Evolutionary conservation across 2,329 filamentous ascomycete species (phyloP), one percentile per base, ranked within the genome.

Genomic region (Cryphonectria nitschkei): DNA sequence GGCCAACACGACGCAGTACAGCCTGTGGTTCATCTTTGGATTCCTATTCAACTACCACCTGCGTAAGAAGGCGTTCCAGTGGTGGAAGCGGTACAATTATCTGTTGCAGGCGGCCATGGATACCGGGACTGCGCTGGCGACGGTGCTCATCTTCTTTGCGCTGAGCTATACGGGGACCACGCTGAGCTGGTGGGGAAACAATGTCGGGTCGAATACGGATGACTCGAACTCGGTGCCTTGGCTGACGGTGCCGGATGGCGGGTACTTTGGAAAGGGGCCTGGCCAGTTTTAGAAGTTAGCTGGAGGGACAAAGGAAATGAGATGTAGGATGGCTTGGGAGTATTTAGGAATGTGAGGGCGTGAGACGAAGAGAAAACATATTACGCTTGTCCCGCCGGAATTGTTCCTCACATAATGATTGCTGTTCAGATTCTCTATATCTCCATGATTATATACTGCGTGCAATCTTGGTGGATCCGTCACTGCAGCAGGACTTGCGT

Each of bases 171-270:
- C 78, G 34, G 73, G 74, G 32, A 73, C 78, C 34, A 75, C 65
- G 16, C 74, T 80, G 65, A 77, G 74, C 16, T 80, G 79, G 79
- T 80, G 79, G 79, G 79, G 79, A 1, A 80, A 80, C 37, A 78
- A 71, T 0, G 79, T 80, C 0, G 78, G 79, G 13, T 75, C 76
- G 0, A 73, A 80, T 69, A 81, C 79, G 0, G 76, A 78, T 54
- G 79, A 81, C 75, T 50, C 77, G 2, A 78, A 81, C 7, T 79
- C 77, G 0, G 76, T 78, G 29, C 80, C 79, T 6, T 80, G 76
- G 73, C 68, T 79, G 71, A 78, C 70, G 14, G 78, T 80, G 1
- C 68, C 78, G 0, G 66, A 72, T 1, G 77, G 77, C 2, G 73
- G 74, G 2, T 74, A 78, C 64, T 80, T 80, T 67, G 79, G 79